Percentiles rank a stretch among this genome's conserved stretches.
These are phyloP conservation scores for Calonectria crousiana DNA, from an alignment of 2,329 filamentous ascomycete species.

Conservation along the genomic window DNA sequence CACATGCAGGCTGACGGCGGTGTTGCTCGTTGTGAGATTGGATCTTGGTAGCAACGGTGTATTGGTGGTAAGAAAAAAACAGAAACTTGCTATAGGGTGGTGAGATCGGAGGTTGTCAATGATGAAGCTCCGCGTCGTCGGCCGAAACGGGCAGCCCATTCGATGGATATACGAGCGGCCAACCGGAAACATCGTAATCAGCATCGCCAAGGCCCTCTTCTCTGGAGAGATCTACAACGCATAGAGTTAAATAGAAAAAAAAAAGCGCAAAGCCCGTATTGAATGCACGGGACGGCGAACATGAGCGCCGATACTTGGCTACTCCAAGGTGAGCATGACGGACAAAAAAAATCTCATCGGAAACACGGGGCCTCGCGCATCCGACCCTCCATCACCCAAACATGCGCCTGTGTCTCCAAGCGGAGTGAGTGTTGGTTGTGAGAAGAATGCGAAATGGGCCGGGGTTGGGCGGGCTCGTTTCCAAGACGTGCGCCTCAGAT, in stretches of 20 bases:
- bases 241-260: not conserved
- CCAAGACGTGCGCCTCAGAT: not conserved
- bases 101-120: not conserved
- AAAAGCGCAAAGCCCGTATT: not conserved
- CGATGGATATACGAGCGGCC: not conserved
- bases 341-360: not conserved
- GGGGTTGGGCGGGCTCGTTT: not conserved
- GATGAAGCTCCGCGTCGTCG: not conserved
- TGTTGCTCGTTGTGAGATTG: not conserved
- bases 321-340: not conserved
- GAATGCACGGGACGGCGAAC: not conserved
- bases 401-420: not conserved
- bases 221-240: not conserved
- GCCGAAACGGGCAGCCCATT: not conserved
- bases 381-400: not conserved
- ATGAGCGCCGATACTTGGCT: too few relatives aligned
- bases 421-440: not conserved
- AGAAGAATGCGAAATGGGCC: not conserved
- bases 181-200: not conserved
- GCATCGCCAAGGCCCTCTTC: not conserved
- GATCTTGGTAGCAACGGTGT: not conserved
- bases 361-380: not conserved
- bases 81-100: not conserved
- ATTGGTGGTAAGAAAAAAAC: not conserved
- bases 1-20: not conserved